These are phyloP conservation scores for Hansenula sp. DNA, from an alignment of 1,139 yeast species.

Conservation along the genomic window DNA sequence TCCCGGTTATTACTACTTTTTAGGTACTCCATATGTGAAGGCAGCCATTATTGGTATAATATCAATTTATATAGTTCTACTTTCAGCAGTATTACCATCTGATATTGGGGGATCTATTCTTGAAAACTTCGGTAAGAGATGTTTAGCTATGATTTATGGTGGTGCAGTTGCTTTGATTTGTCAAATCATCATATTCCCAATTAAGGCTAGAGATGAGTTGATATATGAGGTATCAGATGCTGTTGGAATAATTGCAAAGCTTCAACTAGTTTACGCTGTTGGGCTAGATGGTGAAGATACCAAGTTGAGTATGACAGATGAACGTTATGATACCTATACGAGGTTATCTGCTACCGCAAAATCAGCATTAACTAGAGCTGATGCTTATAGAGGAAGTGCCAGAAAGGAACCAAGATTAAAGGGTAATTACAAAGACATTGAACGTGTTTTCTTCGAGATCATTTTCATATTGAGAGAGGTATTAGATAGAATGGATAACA, in stretches of 20 bases:
- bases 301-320: slow-evolving; percentile 22
- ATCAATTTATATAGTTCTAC: slow-evolving; percentile 39
- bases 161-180: slow-evolving; percentile 42
- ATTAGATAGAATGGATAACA: slow-evolving; percentile 42
- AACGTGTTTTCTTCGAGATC: slow-evolving; percentile 37
- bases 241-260: slow-evolving; percentile 33
- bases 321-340: slow-evolving; percentile 25
- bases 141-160: slow-evolving; percentile 45
- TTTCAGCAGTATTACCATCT: slow-evolving; percentile 37
- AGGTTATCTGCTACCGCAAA: slow-evolving; percentile 32
- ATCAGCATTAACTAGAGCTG: slow-evolving; percentile 35
- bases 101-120: slow-evolving; percentile 36
- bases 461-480: slow-evolving; percentile 42
- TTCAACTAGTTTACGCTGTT: slow-evolving; percentile 34
- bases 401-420: slow-evolving; percentile 44
- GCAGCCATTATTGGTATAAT: slow-evolving; percentile 46
- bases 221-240: slow-evolving; percentile 36
- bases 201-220: slow-evolving; percentile 41
- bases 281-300: slow-evolving; percentile 35
- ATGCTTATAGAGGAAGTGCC: slow-evolving; percentile 35
- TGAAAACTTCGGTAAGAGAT: slow-evolving; percentile 42
- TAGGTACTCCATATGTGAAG: slow-evolving; percentile 43
- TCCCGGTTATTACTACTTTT: slow-evolving; percentile 38
- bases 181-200: slow-evolving; percentile 40
- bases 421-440: slow-evolving; percentile 37